A percentile compares a stretch with the other conserved stretches of the same genome.
These are phyloP conservation scores for Salix caprea DNA, from an alignment of 345 rosid genomes.

Conservation along the genomic window DNA sequence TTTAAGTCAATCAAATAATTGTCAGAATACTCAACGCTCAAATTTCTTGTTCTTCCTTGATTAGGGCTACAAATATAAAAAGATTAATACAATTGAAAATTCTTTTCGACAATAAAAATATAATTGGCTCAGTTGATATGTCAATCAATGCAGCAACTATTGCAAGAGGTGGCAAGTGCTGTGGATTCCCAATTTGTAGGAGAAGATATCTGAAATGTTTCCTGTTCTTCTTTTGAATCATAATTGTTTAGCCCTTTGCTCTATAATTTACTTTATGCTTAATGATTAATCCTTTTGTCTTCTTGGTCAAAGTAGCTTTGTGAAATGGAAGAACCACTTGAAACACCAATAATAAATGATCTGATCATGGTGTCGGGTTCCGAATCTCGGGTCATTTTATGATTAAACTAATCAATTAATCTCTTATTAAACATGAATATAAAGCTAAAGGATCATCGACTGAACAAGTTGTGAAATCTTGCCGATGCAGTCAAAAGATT, in stretches of 20 bases:
- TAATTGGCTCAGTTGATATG: too few species aligned
- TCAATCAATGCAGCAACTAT: slow-evolving; percentile 49
- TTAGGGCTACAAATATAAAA: too few species aligned
- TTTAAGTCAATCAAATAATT: too few species aligned
- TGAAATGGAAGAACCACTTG: slow-evolving; percentile 80
- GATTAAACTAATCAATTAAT: not conserved
- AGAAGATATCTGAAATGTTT: slow-evolving; percentile 80
- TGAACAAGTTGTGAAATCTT: slow-evolving; percentile 1
- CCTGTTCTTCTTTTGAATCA: not conserved
- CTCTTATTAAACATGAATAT: not conserved
- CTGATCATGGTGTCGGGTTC: slow-evolving; percentile 90
- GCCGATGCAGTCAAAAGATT: slow-evolving; percentile 58
- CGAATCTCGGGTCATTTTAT: slow-evolving; percentile 69
- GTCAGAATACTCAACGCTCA: too few species aligned
- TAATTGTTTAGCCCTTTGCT: not conserved
- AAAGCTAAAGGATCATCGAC: not conserved
- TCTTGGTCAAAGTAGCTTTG: slow-evolving; percentile 44
- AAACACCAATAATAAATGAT: slow-evolving; percentile 77
- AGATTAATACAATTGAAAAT: too few species aligned
- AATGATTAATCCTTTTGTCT: not conserved
- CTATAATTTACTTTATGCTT: not conserved
- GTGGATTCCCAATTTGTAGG: slow-evolving; percentile 74
- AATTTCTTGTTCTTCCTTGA: too few species aligned
- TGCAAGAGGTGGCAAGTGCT: slow-evolving; percentile 85
- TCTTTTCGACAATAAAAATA: too few species aligned